These are phyloP conservation scores for Sporisorium reilianum DNA, from an alignment of 1,284 basidiomycete genomes.

Conservation along the genomic window DNA sequence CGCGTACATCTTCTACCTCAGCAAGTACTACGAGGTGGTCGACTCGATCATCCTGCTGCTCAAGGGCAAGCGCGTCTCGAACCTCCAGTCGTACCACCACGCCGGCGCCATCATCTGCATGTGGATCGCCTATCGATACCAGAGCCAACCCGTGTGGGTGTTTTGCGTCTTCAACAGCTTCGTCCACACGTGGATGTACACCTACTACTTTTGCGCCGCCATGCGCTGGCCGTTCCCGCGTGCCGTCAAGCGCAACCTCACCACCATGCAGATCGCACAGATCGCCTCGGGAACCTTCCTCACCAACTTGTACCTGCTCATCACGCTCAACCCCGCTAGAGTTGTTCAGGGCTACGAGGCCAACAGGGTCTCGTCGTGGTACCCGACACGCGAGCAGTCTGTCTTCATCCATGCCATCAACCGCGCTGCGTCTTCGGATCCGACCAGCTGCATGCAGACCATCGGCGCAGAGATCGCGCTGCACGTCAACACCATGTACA, in stretches of 20 bases:
- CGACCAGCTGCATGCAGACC: slow-evolving; percentile 52
- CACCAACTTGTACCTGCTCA: slow-evolving; percentile 60
- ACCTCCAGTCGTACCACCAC: slow-evolving; percentile 66
- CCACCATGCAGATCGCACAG: slow-evolving; percentile 63
- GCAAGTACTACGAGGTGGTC: slow-evolving; percentile 63
- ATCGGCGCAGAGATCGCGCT: slow-evolving; percentile 55
- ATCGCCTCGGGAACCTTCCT: slow-evolving; percentile 61
- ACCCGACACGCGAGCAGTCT: slow-evolving; percentile 5
- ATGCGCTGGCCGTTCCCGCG: slow-evolving; percentile 59
- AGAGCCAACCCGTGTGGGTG: slow-evolving; percentile 61
- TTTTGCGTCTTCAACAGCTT: slow-evolving; percentile 65
- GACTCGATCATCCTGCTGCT: slow-evolving; percentile 68
- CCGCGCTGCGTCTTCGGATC: slow-evolving; percentile 28
- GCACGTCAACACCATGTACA: slow-evolving; percentile 61
- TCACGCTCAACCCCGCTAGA: slow-evolving; percentile 26
- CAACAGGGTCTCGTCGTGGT: slow-evolving; percentile 25
- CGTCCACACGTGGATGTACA: slow-evolving; percentile 63
- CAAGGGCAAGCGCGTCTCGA: slow-evolving; percentile 68
- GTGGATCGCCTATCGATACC: slow-evolving; percentile 67
- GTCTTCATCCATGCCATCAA: slow-evolving; percentile 35
- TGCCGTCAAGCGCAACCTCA: slow-evolving; percentile 61
- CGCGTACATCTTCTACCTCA: slow-evolving; percentile 69
- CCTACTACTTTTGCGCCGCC: slow-evolving; percentile 62
- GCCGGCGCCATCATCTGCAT: slow-evolving; percentile 69
- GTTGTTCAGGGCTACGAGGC: slow-evolving; percentile 34